Evolutionary conservation across 2,329 filamentous ascomycete species (phyloP).

Genomic region (Trichoderma sp.): DNA sequence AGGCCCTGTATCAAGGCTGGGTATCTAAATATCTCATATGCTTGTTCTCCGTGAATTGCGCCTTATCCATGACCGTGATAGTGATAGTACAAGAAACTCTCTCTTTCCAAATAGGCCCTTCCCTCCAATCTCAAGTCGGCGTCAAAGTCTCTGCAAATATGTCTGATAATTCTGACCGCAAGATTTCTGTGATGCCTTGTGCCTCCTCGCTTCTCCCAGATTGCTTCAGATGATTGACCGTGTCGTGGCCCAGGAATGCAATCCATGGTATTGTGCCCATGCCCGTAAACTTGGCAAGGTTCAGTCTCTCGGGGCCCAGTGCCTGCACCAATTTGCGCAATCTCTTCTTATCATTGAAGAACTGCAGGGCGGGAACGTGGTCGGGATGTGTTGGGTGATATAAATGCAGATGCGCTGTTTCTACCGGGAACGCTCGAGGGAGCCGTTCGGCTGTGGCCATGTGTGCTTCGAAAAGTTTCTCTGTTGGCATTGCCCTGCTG

Average conservation of each 20-base stretch:
- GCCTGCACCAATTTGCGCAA: conserved; percentile 33
- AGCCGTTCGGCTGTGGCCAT: conserved; percentile 48
- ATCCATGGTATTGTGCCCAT: conserved; percentile 40
- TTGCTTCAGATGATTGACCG: conserved; percentile 46
- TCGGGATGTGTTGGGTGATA: conserved; percentile 56
- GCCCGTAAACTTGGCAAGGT: conserved; percentile 33
- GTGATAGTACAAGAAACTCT: background rate
- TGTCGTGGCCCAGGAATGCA: conserved; percentile 48
- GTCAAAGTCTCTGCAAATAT: conserved; percentile 31
- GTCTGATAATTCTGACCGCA: conserved; percentile 40
- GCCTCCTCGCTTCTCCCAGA: conserved; percentile 45
- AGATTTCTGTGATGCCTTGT: conserved; percentile 40
- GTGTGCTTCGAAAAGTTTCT: conserved; percentile 54
- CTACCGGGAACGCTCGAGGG: conserved; percentile 41
- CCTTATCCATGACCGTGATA: background rate
- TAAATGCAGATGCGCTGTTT: conserved; percentile 56
- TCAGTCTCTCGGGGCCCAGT: conserved; percentile 31
- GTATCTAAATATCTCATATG: conserved; percentile 2
- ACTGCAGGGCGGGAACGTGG: conserved; percentile 48
- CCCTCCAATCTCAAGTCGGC: conserved; percentile 20
- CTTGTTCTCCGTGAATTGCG: background rate
- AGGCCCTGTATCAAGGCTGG: background rate
- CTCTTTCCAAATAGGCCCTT: background rate
- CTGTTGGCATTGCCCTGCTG: conserved; percentile 47
- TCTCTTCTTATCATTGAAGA: conserved; percentile 42